Conservation (phyloP, 169 alveolate species). For the Perkinsus chesapeaki region DNA sequence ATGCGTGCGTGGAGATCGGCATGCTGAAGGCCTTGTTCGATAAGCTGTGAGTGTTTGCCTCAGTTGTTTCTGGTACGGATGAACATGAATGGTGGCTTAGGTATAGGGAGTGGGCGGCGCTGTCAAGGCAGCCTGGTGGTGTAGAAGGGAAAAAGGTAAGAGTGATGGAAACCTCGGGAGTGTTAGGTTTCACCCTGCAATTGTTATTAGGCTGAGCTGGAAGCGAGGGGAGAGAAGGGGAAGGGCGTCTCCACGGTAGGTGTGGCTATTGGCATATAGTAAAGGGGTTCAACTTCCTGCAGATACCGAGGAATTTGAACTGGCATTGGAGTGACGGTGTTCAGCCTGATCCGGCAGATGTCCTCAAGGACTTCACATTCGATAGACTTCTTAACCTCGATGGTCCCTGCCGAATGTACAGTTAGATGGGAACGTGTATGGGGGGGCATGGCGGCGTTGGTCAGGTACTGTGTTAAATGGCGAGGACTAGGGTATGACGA, state of each 20-base stretch:
- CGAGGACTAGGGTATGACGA: background rate
- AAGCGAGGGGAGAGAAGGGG: background rate
- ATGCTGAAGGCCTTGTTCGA: conserved; percentile 32
- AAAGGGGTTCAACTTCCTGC: background rate
- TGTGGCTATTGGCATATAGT: background rate
- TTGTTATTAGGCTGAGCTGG: background rate
- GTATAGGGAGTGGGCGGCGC: conserved; percentile 36
- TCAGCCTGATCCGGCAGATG: background rate
- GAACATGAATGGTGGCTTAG: background rate
- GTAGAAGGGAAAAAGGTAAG: conserved; percentile 30
- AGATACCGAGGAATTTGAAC: background rate
- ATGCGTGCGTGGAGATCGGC: conserved; percentile 27
- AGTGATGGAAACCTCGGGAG: conserved; percentile 17
- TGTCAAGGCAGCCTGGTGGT: conserved; percentile 35
- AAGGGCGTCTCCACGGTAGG: background rate
- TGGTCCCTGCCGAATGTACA: background rate
- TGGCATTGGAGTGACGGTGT: background rate
- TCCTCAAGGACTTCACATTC: background rate
- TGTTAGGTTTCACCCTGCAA: background rate
- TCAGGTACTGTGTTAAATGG: background rate
- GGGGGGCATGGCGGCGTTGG: background rate
- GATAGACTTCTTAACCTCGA: background rate
- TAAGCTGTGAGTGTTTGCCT: background rate
- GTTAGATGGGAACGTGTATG: background rate
- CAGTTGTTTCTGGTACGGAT: background rate